phyloP scores from a whole-genome alignment of 2,329 filamentous ascomycete species.

The Botrytis medusae region DNA sequence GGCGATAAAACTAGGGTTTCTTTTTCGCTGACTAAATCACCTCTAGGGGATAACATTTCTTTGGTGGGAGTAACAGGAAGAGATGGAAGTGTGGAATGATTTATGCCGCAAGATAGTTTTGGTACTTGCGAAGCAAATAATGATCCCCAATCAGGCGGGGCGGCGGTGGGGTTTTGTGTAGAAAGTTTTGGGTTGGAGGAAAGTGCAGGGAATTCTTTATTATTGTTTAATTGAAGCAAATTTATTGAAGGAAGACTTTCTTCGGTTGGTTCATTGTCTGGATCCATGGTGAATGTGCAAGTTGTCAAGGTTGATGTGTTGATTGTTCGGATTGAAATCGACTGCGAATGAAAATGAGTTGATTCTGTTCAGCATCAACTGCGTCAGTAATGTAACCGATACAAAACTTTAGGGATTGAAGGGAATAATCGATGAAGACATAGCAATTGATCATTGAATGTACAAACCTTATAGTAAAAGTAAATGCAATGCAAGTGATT shows the following conservation, averaged over 20 bases:
- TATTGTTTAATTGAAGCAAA: neutral
- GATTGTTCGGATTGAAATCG: neutral
- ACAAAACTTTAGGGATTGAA: neutral
- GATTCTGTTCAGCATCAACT: neutral
- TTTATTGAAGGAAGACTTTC: neutral
- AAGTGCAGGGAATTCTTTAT: conserved; percentile 12
- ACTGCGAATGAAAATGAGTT: neutral
- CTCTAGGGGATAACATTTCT: neutral
- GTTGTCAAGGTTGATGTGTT: neutral
- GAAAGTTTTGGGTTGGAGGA: neutral
- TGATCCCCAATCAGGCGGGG: neutral
- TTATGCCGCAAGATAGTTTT: neutral
- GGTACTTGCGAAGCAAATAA: conserved; percentile 8
- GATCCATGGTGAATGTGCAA: conserved; percentile 4
- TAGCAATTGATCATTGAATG: neutral
- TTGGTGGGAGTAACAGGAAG: neutral
- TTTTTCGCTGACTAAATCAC: neutral
- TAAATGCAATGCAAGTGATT: conserved; percentile 14
- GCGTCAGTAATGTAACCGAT: neutral
- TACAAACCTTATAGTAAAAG: conserved; percentile 1
- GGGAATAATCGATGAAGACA: neutral
- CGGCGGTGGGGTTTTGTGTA: neutral
- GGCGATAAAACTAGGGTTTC: neutral
- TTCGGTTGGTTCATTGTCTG: neutral
- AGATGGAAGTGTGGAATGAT: neutral